Percentiles rank a stretch among this genome's conserved stretches.
These are phyloP conservation scores for Coniochaeta pulveracea DNA, from an alignment of 2,329 filamentous ascomycete genomes.

Conservation along the genomic window DNA sequence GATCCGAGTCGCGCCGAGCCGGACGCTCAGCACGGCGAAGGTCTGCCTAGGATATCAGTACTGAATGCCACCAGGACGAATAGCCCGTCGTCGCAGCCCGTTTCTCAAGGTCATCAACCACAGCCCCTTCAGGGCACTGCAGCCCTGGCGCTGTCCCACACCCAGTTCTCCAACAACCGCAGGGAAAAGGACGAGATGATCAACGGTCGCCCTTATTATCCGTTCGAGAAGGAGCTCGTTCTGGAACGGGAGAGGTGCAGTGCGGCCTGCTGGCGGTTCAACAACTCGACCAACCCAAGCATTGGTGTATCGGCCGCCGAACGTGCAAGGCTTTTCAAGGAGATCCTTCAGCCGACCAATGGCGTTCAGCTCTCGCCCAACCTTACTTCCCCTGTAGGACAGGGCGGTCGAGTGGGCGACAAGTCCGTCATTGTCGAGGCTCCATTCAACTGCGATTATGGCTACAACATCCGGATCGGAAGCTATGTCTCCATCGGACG, in stretches of 20 bases:
- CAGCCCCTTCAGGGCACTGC: slow-evolving; percentile 43
- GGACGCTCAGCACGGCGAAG: slow-evolving; percentile 38
- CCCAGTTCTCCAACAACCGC: slow-evolving; percentile 30
- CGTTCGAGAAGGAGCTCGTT: slow-evolving; percentile 66
- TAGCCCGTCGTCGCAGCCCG: slow-evolving; percentile 28
- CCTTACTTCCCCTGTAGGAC: slow-evolving; percentile 37
- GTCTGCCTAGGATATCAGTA: slow-evolving; percentile 46
- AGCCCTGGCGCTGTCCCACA: slow-evolving; percentile 46
- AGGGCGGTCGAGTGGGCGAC: slow-evolving; percentile 56
- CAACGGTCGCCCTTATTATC: slow-evolving; percentile 64
- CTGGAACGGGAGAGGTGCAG: slow-evolving; percentile 79
- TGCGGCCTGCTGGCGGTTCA: slow-evolving; percentile 73
- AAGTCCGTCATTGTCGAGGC: slow-evolving; percentile 72
- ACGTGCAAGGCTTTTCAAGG: slow-evolving; percentile 56
- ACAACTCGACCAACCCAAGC: slow-evolving; percentile 67
- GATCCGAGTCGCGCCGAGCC: slow-evolving; percentile 45
- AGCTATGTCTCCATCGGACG: slow-evolving; percentile 75
- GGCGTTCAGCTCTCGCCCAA: slow-evolving; percentile 44
- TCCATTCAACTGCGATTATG: slow-evolving; percentile 83
- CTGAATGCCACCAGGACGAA: slow-evolving; percentile 38
- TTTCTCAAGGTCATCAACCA: slow-evolving; percentile 7
- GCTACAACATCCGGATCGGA: slow-evolving; percentile 85
- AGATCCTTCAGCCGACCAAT: slow-evolving; percentile 57
- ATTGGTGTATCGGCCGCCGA: slow-evolving; percentile 60
- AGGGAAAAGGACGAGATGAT: slow-evolving; percentile 91